These are phyloP conservation scores for Geranium rotundifolium DNA, from an alignment of 345 rosid genomes.

Conservation along the genomic window DNA sequence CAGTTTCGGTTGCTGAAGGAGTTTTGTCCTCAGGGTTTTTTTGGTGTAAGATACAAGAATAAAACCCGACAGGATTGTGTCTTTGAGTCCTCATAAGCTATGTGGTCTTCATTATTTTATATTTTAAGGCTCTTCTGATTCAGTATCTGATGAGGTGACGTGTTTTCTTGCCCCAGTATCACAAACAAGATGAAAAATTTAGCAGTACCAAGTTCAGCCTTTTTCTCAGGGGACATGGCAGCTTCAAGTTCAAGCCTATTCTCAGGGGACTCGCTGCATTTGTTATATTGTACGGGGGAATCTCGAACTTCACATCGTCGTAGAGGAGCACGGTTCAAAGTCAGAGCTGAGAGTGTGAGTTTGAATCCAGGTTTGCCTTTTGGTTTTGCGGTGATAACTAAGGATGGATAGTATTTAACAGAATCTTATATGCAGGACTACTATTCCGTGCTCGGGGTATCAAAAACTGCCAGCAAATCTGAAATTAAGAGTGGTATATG, in stretches of 20 bases:
- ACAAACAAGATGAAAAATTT: constrained; percentile 32
- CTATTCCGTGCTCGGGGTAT: constrained; percentile 88
- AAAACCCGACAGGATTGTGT: background rate
- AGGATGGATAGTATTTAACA: background rate
- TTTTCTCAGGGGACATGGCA: constrained; percentile 48
- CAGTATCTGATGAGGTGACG: background rate
- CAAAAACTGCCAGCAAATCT: constrained; percentile 79
- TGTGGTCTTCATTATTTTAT: too few relatives aligned
- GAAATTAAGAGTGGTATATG: constrained; percentile 85
- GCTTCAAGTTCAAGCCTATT: constrained; percentile 58
- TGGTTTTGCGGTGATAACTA: background rate
- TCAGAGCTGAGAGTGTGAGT: constrained; percentile 86
- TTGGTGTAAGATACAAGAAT: background rate
- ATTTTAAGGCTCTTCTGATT: background rate
- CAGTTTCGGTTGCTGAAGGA: background rate
- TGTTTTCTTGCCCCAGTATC: constrained; percentile 3
- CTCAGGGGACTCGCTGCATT: constrained; percentile 42
- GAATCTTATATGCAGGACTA: constrained; percentile 42
- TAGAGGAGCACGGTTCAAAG: constrained; percentile 59
- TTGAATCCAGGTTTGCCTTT: constrained; percentile 12
- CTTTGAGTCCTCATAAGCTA: background rate
- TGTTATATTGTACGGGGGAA: constrained; percentile 31
- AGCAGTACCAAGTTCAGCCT: constrained; percentile 49
- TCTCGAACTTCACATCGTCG: constrained; percentile 33
- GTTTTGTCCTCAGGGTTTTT: background rate